A percentile compares a stretch with the other conserved stretches of the same genome.
phyloP scores from a whole-genome alignment of 495 filamentous ascomycete species.

The Xylaria grammica region DNA sequence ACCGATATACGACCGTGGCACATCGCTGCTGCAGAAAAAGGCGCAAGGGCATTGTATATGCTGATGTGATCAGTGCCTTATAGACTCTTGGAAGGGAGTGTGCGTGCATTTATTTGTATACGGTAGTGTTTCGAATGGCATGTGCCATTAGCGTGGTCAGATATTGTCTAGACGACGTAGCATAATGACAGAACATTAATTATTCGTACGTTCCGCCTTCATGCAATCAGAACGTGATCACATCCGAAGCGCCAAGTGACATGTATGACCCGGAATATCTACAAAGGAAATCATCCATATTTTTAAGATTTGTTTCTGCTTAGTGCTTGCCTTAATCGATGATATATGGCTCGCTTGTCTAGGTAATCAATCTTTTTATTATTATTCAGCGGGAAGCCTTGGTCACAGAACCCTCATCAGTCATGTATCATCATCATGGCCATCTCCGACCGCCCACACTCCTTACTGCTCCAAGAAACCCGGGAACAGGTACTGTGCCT shows the following conservation, averaged over 20 bases:
- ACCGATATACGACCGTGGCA: slow-evolving; percentile 80
- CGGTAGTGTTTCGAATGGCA: slow-evolving; percentile 13
- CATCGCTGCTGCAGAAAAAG: slow-evolving; percentile 78
- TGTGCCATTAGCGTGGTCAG: slow-evolving; percentile 11
- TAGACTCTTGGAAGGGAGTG: background rate
- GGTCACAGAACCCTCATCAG: background rate
- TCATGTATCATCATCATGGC: slow-evolving; percentile 2
- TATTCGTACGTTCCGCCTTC: background rate
- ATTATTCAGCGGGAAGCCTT: background rate
- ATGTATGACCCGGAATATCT: background rate
- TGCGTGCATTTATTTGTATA: slow-evolving; percentile 9
- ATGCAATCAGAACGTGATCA: no score
- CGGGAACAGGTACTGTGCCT: slow-evolving; percentile 79
- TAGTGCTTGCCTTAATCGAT: no score
- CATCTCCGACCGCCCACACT: background rate
- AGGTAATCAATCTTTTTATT: background rate
- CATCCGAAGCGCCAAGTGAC: no score
- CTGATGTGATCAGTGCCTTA: slow-evolving; percentile 49
- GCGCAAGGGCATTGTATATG: slow-evolving; percentile 60
- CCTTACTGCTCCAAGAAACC: slow-evolving; percentile 52
- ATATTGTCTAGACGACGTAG: slow-evolving; percentile 19
- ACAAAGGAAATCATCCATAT: background rate
- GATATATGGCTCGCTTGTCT: slow-evolving; percentile 2
- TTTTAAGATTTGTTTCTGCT: background rate
- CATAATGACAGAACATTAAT: slow-evolving; percentile 2